Conservation (phyloP, 495 filamentous ascomycete species). For the Xylaria acuta region DNA sequence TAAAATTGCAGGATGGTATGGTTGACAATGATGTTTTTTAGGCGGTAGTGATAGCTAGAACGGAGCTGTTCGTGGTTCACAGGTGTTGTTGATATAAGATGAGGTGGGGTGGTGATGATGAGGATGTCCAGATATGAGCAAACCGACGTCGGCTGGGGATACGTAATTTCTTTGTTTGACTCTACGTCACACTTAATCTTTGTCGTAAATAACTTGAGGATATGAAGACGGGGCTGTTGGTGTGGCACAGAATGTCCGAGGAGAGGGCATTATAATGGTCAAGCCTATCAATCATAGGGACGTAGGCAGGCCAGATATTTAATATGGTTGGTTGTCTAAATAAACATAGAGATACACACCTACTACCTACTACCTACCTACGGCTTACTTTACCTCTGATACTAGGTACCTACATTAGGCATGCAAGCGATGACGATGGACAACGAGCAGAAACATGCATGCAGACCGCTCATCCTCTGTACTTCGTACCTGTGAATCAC, state of each 20-base stretch:
- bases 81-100: not conserved
- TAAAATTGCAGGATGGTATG: not conserved
- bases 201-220: not conserved
- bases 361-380: no score
- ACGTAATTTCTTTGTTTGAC: conserved; percentile 19
- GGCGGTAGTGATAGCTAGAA: not conserved
- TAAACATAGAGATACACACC: no score
- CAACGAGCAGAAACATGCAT: conserved; percentile 1
- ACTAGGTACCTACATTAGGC: not conserved
- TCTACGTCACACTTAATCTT: conserved; percentile 16
- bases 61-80: not conserved
- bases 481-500: not conserved
- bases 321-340: not conserved
- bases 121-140: not conserved
- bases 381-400: not conserved
- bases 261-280: not conserved
- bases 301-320: not conserved
- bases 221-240: not conserved
- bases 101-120: conserved; percentile 7
- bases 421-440: conserved; percentile 21
- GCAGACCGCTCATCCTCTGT: conserved; percentile 17
- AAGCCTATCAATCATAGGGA: not conserved
- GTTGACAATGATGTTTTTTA: conserved; percentile 2
- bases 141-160: not conserved
- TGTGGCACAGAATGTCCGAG: not conserved